Evolutionary conservation across 2,329 filamentous ascomycete genomes (phyloP), one percentile per base, ranked within the genome.

Genomic region (Trichoderma citrinoviride): DNA sequence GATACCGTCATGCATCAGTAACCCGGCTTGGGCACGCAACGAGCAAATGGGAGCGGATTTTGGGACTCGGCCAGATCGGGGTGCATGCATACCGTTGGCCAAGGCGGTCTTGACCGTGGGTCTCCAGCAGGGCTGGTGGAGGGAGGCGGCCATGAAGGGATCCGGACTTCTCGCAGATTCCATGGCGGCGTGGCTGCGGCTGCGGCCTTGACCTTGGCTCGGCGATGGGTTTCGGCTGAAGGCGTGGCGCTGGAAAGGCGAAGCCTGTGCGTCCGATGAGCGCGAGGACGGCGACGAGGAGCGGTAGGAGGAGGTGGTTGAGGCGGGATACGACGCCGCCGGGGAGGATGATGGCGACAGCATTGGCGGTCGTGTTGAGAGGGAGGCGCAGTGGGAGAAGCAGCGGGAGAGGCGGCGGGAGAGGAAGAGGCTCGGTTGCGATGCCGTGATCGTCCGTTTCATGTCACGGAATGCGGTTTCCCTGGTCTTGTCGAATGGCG

Each of bases 1-100:
- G 47, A 21, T 40, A 37, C 19, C 58, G 40, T 53, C 21, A 68
- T 64, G 46, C 67, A 62, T 61, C 46, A 61, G 63, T 53, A 37
- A 58, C 17, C 17, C 17, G n/a, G 41, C 40, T 47, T 43, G 14
- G 43, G 25, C 21, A 55, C 21, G 57, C 49, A 61, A 49, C 21
- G 57, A 50, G 55, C 43, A 27, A 47, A 49, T 56, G 23, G 33
- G 47, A 56, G 49, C 19, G 23, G 40, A 10, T 6, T 6, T 53
- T 7, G 19, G 33, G 33, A 37, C 33, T 37, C 33, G 23, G 47
- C 55, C 46, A 60, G 43, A 44, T 61, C 40, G 44, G 55, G 27
- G 27, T 27, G 47, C 40, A 44, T 50, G 49, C 64, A 52, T 66
- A 70, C 69, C 67, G 47, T 66, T 65, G 40, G 61, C 44, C 55